A percentile compares a stretch with the other conserved stretches of the same genome.
phyloP scores from a whole-genome alignment of 2,329 filamentous ascomycete species.

The Talaromyces amestolkiae region DNA sequence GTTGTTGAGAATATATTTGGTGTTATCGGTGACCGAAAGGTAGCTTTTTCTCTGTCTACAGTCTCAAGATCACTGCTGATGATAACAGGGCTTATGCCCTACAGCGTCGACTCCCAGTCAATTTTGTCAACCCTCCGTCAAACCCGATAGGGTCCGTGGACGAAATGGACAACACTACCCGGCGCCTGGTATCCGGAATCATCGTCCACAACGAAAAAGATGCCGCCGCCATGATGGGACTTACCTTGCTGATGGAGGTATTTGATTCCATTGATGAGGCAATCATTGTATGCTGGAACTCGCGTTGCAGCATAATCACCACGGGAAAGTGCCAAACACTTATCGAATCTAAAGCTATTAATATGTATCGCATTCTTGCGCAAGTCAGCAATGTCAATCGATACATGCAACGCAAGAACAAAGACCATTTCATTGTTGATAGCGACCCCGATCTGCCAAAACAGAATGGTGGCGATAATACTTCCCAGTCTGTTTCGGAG shows the following conservation, averaged over 20 bases:
- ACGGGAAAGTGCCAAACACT: constrained; percentile 62
- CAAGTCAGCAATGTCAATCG: constrained; percentile 35
- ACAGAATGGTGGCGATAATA: constrained; percentile 29
- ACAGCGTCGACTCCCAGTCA: constrained; percentile 43
- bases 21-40: constrained; percentile 40
- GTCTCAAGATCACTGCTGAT: background rate
- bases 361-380: constrained; percentile 36
- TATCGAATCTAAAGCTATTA: constrained; percentile 59
- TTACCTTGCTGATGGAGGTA: constrained; percentile 44
- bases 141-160: constrained; percentile 28
- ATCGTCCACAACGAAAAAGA: constrained; percentile 47
- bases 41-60: constrained; percentile 12
- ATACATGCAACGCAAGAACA: constrained; percentile 31
- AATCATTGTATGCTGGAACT: constrained; percentile 46
- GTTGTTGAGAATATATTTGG: constrained; percentile 36
- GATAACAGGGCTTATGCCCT: constrained; percentile 42
- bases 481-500: background rate
- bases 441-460: background rate
- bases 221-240: constrained; percentile 43
- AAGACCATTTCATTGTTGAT: background rate
- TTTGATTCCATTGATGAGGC: constrained; percentile 47
- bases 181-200: constrained; percentile 39
- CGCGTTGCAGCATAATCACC: constrained; percentile 58
- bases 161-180: constrained; percentile 37
- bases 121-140: constrained; percentile 42